A percentile compares a stretch with the other conserved stretches of the same genome.
Evolutionary conservation across 2,329 filamentous ascomycete genomes (phyloP).

Genomic region (Verticillium dahliae): DNA sequence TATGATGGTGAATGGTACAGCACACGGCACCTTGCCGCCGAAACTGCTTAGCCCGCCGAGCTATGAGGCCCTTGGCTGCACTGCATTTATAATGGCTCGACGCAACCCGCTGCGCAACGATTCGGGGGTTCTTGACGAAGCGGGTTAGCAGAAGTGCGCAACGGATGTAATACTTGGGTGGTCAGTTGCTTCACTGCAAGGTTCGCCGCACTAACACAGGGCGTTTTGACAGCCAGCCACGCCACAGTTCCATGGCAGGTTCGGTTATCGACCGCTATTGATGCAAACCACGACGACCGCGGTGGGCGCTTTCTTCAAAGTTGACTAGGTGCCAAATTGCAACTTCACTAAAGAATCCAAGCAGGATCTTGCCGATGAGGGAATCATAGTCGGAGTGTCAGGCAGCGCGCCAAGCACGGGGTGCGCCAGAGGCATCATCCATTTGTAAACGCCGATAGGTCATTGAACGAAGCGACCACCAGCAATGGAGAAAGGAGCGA

Average conservation of each 20-base stretch:
- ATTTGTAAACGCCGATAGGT: not conserved
- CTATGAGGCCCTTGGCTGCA: not conserved
- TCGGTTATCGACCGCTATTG: no score
- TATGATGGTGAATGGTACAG: not conserved
- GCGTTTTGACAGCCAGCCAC: not conserved
- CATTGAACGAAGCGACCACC: not conserved
- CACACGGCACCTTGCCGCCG: not conserved
- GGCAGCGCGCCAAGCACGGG: not conserved
- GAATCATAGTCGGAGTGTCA: not conserved
- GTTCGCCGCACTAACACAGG: not conserved
- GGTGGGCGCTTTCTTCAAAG: no score
- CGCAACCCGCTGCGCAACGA: not conserved
- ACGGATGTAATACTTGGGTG: not conserved
- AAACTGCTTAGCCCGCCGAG: not conserved
- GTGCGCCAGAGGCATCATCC: not conserved
- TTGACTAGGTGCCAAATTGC: no score
- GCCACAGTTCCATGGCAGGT: not conserved
- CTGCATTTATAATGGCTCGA: no score
- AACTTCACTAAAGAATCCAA: no score
- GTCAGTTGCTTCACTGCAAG: not conserved
- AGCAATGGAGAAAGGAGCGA: not conserved
- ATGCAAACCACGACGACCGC: no score
- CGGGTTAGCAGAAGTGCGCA: not conserved
- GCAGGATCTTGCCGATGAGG: not conserved
- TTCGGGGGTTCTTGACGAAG: not conserved